Evolutionary conservation across 306 rosid genomes (phyloP), one percentile per base, ranked within the genome.

Genomic region (Cajanus cajan): DNA sequence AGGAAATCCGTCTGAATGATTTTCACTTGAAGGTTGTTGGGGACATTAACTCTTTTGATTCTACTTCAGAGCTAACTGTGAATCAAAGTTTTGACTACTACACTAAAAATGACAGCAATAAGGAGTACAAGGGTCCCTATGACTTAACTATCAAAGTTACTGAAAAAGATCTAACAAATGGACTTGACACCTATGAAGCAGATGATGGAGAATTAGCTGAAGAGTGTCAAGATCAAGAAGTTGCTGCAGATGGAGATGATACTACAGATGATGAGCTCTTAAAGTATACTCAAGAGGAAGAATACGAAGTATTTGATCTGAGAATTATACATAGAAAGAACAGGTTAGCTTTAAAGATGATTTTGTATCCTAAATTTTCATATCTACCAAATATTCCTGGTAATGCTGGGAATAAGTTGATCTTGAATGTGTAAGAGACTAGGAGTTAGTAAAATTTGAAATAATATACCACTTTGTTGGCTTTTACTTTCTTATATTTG

Each of bases 241-340:
- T 71, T 78, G 76, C 66, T 63, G 86, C 80, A 50, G 88, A 84
- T 77, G 89, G 71, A 71, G 96, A 89, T 66, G 92, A 75, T 28
- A 57, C 25, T 64, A 84, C 87, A 67, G 89, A 82, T 39, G 90
- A 88, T 68, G 98, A 95, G 64, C 78, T 90, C 73, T 71, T 71
- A 8, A 85, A 87, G 81, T 84, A 78, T 74, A 80, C 62, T 58
- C 83, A 74, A 15, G 87, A 87, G 25, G 92, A 93, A 40, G 98
- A 92, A 51, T 86, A 81, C 62, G 99, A 96, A 88, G 93, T 93
- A 40, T 93, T 93, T 58, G 88, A 96, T 51, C 87, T 96, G 21
- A 89, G 96, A 89, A 87, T 96, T 64, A 65, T 96, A 85, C 99
- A 96, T 84, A 87, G 99, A 76, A 96, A 91, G 69, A 96, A 96